A percentile compares a stretch with the other conserved stretches of the same genome.
phyloP scores from a whole-genome alignment of 2,329 filamentous ascomycete genomes.

The Ceratocystis harringtonii region DNA sequence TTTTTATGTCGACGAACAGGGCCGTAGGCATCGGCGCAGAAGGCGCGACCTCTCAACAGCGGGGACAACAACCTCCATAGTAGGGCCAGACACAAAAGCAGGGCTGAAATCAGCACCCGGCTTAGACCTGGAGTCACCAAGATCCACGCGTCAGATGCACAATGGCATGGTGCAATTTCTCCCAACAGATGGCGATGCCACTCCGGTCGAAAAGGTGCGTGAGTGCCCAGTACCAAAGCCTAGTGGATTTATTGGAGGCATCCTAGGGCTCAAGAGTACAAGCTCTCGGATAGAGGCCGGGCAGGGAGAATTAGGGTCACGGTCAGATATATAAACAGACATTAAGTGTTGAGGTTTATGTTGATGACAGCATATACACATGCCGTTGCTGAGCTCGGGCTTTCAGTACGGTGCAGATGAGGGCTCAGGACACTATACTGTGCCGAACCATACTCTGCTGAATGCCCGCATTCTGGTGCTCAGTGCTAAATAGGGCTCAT shows the following conservation, averaged over 20 bases:
- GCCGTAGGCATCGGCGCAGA: conserved; percentile 13
- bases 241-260: conserved; percentile 56
- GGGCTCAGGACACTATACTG: background rate
- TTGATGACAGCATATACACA: background rate
- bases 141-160: conserved; percentile 25
- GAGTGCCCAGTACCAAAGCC: conserved; percentile 93
- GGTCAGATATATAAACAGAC: background rate
- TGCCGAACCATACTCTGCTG: background rate
- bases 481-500: no score
- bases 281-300: conserved; percentile 2
- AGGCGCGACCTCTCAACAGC: conserved; percentile 31
- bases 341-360: background rate
- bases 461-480: background rate
- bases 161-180: conserved; percentile 36
- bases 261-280: conserved; percentile 51
- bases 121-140: background rate
- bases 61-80: conserved; percentile 25
- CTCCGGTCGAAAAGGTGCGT: conserved; percentile 30
- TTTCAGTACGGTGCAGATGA: background rate
- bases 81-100: conserved; percentile 27
- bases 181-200: conserved; percentile 25
- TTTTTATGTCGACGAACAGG: conserved; percentile 14
- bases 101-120: background rate
- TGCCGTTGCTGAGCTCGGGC: background rate
- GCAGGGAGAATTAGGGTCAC: conserved; percentile 17